Evolutionary conservation across 768 basidiomycete genomes (phyloP), one percentile per base, ranked within the genome.

Genomic region (Macrocybe gigantea): DNA sequence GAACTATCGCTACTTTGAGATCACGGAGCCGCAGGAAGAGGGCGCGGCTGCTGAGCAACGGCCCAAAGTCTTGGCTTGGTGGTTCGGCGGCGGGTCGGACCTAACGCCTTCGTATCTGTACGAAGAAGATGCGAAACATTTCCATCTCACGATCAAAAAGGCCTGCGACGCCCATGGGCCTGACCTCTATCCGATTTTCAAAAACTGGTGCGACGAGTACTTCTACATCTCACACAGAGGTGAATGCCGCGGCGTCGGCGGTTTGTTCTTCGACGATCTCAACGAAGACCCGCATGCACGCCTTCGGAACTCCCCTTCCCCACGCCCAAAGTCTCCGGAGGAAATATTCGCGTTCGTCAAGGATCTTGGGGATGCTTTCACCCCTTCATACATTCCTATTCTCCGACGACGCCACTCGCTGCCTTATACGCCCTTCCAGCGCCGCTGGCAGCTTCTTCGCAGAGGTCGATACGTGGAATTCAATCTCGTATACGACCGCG

Each of bases 1-100:
- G 49, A 99, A 99, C 64, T 96, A 94, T 59, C 89, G 96, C 47
- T 98, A 97, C 67, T 99, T 99, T 60, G 95, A 98, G 66, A 81
- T 96, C 53, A 84, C 83, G 2, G 79, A 86, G 53, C 68, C 70
- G 3, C 12, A 48, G 0, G 58, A 56, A 31, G 53, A 54, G 3
- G 60, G 58, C 11, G 44, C 56, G 6, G 61, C 59, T 15, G 64
- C 66, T 34, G 67, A 67, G 2, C 61, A 62, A 45, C 60, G 68
- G 22, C 74, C 77, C 6, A 75, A 78, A 54, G 67, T 89, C 13
- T 67, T 93, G 37, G 84, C 93, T 29, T 97, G 94, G 93, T 99
- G 95, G 96, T 99, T 98, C 60, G 95, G 96, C 13, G 96, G 96
- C 33, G 95, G 95, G 6, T 84, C 82, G 6, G 95, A 99, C 63